Evolutionary conservation across 306 rosid species (phyloP).

Genomic region (Corylus heterophylla): DNA sequence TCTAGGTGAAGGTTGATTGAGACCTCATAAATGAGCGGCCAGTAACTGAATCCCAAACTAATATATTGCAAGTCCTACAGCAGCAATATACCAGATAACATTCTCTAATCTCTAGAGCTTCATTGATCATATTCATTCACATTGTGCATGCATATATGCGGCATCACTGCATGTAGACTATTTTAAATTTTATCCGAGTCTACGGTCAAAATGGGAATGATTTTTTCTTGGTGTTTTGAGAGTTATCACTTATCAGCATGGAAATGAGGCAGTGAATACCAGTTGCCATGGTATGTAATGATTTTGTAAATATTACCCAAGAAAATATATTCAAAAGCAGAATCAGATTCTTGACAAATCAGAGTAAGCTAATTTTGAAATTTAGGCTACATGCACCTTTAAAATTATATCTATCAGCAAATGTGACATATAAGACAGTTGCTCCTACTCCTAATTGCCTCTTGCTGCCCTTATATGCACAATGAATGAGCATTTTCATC

Average conservation of each 20-base stretch:
- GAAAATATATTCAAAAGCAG: background rate
- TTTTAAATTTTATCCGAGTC: background rate
- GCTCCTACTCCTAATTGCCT: conserved; percentile 16
- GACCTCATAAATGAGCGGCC: background rate
- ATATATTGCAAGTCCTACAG: background rate
- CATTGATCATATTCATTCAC: background rate
- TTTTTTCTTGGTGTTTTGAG: background rate
- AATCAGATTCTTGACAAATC: background rate
- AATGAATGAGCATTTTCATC: background rate
- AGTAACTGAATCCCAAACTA: background rate
- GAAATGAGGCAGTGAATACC: background rate
- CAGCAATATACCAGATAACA: background rate
- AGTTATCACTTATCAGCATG: conserved; percentile 2
- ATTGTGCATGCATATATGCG: background rate
- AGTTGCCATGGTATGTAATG: background rate
- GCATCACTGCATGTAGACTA: background rate
- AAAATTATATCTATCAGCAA: conserved; percentile 15
- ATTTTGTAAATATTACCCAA: background rate
- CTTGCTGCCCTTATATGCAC: conserved; percentile 3
- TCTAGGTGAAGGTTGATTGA: background rate
- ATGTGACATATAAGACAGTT: conserved; percentile 17
- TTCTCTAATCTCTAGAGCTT: background rate
- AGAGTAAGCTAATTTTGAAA: background rate
- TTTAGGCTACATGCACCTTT: background rate
- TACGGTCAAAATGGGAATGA: background rate